A percentile compares a stretch with the other conserved stretches of the same genome.
Conservation (phyloP, 2,329 filamentous ascomycete species). For the Hymenoscyphus occultus region DNA sequence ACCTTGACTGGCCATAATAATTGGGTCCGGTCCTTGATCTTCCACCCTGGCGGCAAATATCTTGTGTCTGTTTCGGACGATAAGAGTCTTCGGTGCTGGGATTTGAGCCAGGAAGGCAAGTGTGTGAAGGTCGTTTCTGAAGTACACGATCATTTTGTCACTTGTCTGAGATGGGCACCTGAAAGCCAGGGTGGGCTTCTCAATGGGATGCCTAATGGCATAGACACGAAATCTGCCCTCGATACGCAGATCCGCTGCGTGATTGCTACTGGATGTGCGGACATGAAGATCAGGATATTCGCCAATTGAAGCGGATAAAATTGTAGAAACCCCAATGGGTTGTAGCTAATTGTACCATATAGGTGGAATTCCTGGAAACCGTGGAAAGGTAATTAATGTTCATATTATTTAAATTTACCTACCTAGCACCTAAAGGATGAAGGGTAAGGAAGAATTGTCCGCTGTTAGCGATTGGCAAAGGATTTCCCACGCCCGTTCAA, state of each 20-base stretch:
- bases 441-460: too few relatives aligned
- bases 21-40: neutral
- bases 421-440: too few relatives aligned
- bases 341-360: too few relatives aligned
- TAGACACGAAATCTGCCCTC: neutral
- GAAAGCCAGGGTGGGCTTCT: neutral
- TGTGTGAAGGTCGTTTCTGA: neutral
- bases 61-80: neutral
- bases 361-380: too few relatives aligned
- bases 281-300: neutral
- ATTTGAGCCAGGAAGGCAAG: neutral
- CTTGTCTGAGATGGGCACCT: neutral
- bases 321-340: too few relatives aligned
- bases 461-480: too few relatives aligned
- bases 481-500: too few relatives aligned
- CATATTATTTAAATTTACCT: too few relatives aligned
- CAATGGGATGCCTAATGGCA: neutral
- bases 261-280: neutral
- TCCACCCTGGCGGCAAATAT: neutral
- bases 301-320: neutral
- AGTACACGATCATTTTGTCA: neutral
- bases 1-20: neutral
- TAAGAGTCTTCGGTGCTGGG: neutral
- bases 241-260: neutral
- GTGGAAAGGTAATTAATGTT: too few relatives aligned